Evolutionary conservation across 257 asterid species (phyloP), one percentile per base, ranked within the genome.

Genomic region (Osmanthus fragrans): DNA sequence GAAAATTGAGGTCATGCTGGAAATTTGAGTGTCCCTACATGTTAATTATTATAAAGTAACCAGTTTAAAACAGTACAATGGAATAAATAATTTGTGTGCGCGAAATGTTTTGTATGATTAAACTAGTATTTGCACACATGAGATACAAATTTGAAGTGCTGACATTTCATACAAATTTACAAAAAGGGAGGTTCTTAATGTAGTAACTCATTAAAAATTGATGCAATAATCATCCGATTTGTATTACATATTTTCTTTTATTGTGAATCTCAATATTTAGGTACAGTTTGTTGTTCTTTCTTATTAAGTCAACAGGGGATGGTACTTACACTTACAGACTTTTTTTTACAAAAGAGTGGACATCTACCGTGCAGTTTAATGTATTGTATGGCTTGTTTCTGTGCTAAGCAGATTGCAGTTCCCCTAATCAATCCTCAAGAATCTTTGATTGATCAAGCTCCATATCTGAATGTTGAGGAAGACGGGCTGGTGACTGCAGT

Each of bases 371-470:
- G 25, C 16, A 58, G 8, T 47, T 16, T 33, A n/a, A 30, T 33
- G 80, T 56, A 2, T 76, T 72, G 6, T 72, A 69, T 5, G 72
- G 27, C 65, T 64, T 72, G 49, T 76, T 70, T 39, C 73, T 66
- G 34, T 36, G 78, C 64, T 54, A 33, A 54, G 82, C 92, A 87
- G 90, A 79, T 83, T 36, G 80, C 84, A 66, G 83, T 79, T 82
- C 76, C 86, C 27, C 71, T 85, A 15, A 73, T 32, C 68, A 83
- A 76, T 74, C 86, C 89, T 77, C 73, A 76, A 7, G 91, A 85
- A 73, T 80, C 96, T 68, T 80, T 89, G 42, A 94, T 90, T 40
- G 96, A 92, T 86, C 88, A 86, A 42, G 88, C 90, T 49, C 96
- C 96, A 2, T 92, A 82, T 23, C 84, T 89, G 81, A 90, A 82